A percentile compares a stretch with the other conserved stretches of the same genome.
Conservation (phyloP, 2,329 filamentous ascomycete species). For the Graphilbum fragrans region DNA sequence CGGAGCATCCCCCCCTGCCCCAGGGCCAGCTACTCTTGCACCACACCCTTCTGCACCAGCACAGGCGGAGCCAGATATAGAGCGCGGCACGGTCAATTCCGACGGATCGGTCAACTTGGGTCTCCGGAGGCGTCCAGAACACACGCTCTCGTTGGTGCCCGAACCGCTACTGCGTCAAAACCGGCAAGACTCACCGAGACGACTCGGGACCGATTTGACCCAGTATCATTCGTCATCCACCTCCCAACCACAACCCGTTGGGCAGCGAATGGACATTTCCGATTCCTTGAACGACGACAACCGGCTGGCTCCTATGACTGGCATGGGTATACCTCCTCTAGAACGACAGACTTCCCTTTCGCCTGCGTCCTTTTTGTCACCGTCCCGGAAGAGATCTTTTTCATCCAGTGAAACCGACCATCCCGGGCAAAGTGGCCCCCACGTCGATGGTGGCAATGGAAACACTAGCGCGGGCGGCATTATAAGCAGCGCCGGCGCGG, state of each 20-base stretch:
- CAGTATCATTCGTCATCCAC: constrained; percentile 34
- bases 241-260: constrained; percentile 16
- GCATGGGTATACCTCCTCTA: constrained; percentile 23
- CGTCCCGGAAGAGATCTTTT: constrained; percentile 55
- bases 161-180: constrained; percentile 29
- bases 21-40: background rate
- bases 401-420: constrained; percentile 44
- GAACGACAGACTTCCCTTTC: constrained; percentile 47
- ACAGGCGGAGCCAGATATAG: constrained; percentile 19
- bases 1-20: constrained; percentile 26
- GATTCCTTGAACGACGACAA: constrained; percentile 42
- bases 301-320: constrained; percentile 42
- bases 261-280: constrained; percentile 24
- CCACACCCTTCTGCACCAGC: constrained; percentile 4
- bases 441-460: constrained; percentile 1
- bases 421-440: background rate
- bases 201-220: constrained; percentile 30
- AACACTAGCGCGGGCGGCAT: constrained; percentile 4
- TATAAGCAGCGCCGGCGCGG: constrained; percentile 10
- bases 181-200: constrained; percentile 27
- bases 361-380: constrained; percentile 46
- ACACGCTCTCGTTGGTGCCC: constrained; percentile 33
- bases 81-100: constrained; percentile 46
- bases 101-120: constrained; percentile 55
- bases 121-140: constrained; percentile 34